phyloP scores from a whole-genome alignment of 208 protist genomes.

The Acanthamoeba castellanii region DNA sequence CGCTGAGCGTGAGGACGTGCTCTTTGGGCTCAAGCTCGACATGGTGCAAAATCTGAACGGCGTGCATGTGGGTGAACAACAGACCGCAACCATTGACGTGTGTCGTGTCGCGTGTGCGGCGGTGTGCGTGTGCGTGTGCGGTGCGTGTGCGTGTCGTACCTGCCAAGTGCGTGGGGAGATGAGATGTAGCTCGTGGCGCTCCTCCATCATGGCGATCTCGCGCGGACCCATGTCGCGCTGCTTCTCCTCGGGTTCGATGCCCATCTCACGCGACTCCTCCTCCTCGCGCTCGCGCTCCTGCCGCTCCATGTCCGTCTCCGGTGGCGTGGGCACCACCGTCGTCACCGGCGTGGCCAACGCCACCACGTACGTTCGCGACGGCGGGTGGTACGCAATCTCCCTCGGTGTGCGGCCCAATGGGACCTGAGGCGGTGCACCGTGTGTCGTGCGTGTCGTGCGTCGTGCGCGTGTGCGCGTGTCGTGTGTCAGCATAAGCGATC shows the following conservation, averaged over 20 bases:
- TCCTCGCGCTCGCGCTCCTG: slow-evolving; percentile 59
- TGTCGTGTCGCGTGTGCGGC: neutral
- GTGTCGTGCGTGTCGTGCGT: too few species aligned
- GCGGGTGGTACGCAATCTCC: slow-evolving; percentile 63
- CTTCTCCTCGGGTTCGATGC: neutral
- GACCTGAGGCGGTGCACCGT: neutral
- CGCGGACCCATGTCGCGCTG: slow-evolving; percentile 6
- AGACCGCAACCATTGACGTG: neutral
- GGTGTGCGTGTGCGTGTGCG: too few species aligned
- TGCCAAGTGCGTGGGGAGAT: slow-evolving; percentile 63
- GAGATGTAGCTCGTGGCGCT: slow-evolving; percentile 59
- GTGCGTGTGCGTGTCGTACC: neutral
- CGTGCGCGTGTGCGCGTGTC: too few species aligned
- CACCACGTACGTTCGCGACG: slow-evolving; percentile 37
- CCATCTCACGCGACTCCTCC: slow-evolving; percentile 37
- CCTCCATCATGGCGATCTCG: slow-evolving; percentile 48
- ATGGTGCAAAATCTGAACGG: neutral
- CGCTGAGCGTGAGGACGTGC: slow-evolving; percentile 48
- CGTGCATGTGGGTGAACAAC: neutral
- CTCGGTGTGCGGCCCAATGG: slow-evolving; percentile 23
- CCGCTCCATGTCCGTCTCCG: slow-evolving; percentile 28
- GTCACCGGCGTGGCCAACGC: neutral
- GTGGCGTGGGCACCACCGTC: neutral
- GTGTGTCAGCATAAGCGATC: too few species aligned
- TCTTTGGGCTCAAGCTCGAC: slow-evolving; percentile 42